phyloP scores from a whole-genome alignment of 2,329 filamentous ascomycete genomes.

The Neobulgaria alba region DNA sequence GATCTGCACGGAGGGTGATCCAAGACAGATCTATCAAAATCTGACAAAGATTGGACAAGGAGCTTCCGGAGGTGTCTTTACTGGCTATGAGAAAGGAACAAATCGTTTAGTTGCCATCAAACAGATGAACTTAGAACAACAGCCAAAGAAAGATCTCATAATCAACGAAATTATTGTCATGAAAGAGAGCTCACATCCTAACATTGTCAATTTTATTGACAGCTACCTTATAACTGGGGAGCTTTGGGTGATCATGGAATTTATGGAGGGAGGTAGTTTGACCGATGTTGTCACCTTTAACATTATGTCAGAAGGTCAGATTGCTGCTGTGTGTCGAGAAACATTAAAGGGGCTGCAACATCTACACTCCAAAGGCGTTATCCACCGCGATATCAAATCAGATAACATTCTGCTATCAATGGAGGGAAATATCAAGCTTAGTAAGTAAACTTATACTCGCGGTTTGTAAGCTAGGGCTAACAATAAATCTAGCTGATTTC shows the following conservation, averaged over 20 bases:
- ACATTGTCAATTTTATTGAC: constrained; percentile 99
- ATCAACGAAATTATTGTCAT: constrained; percentile 99
- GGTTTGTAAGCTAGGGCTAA: constrained; percentile 26
- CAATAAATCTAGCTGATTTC: constrained; percentile 65
- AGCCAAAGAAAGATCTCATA: constrained; percentile 97
- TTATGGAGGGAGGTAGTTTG: constrained; percentile 96
- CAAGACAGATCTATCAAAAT: constrained; percentile 75
- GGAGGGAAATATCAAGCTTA: constrained; percentile 95
- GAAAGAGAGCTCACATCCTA: constrained; percentile 97
- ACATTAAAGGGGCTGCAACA: constrained; percentile 88
- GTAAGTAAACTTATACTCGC: constrained; percentile 42
- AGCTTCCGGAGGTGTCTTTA: constrained; percentile 91
- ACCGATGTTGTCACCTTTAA: constrained; percentile 99
- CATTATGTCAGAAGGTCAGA: constrained; percentile 97
- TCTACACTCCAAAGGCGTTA: constrained; percentile 93
- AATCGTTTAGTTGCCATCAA: constrained; percentile 95
- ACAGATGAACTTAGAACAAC: constrained; percentile 98
- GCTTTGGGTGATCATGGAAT: constrained; percentile 99
- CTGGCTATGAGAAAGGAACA: constrained; percentile 73
- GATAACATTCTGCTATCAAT: constrained; percentile 93
- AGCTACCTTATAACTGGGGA: constrained; percentile 86
- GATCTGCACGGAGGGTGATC: constrained; percentile 86
- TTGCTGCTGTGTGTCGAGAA: constrained; percentile 91
- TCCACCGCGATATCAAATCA: constrained; percentile 97
- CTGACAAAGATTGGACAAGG: constrained; percentile 96